Base-by-base conservation (phyloP, 148 eudicot species). In the Rheum nobile region DNA sequence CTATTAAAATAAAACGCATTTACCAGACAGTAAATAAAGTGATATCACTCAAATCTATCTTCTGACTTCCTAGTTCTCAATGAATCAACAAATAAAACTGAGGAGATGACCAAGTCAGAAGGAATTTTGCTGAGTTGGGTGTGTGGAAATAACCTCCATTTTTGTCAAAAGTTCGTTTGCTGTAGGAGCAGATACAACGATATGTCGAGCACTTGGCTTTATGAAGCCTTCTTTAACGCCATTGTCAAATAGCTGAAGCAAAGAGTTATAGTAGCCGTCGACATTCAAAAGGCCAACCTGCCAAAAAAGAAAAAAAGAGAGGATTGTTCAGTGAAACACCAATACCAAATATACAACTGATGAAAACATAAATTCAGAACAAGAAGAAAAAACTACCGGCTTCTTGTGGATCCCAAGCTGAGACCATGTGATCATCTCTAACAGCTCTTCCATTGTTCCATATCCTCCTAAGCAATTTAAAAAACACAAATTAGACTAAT, bases 151-250 rank as follows among this genome's bases (percentile, higher is more conserved):
- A 75, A 93, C 98, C 97, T 91, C 97, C 89, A 94, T 84, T 78
- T 85, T 83, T 11, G 79, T 68, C 76, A 94, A 74, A 65, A 94
- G 93, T 76, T 94, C 97, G 71, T 87, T 82, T 72, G 97, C 93
- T 54, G 79, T 86, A 61, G 93, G 85, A 77, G 98, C 91, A 6
- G 98, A 88, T 28, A 94, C 77, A 57, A 94, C 89, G 37, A 94
- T 91, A 59, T 81, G 77, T 38, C 97, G 81, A 72, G 96, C 97
- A 69, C 78, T 71, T 34, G 87, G 97, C 88, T 84, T 94, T 76
- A 94, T 94, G 77, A 94, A 94, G 73, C 98, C 98, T 89, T 94
- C 98, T 83, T 89, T 86, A 14, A 94, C 98, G 75, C 98, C 98
- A 69, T 82, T 91, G 83, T 94, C 98, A 77, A 91, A 91, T 75